Evolutionary conservation across 2,329 filamentous ascomycete genomes (phyloP).

Genomic region (Epichloe uncinata): DNA sequence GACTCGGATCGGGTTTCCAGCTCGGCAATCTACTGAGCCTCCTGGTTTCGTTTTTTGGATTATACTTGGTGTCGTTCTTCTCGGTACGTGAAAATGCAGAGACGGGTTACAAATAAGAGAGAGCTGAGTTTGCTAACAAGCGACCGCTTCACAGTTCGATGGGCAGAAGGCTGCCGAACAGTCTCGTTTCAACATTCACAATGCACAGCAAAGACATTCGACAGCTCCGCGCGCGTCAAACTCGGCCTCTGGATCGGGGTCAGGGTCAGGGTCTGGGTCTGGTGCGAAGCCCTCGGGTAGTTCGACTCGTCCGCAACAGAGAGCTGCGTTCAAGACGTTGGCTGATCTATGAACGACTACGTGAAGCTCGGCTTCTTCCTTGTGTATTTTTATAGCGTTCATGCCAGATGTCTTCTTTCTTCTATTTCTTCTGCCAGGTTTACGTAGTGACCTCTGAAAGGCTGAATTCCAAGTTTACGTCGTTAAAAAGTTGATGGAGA

Average conservation of each 20-base stretch:
- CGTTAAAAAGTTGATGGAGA: too few relatives aligned
- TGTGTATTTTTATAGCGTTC: not conserved
- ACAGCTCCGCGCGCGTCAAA: not conserved
- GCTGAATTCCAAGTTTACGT: not conserved
- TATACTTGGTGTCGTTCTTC: slow-evolving; percentile 50
- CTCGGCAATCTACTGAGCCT: slow-evolving; percentile 33
- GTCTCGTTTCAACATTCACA: slow-evolving; percentile 44
- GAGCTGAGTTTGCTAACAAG: slow-evolving; percentile 12
- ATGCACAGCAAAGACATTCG: slow-evolving; percentile 8
- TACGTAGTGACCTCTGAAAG: not conserved
- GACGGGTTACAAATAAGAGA: not conserved
- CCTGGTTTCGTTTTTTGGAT: slow-evolving; percentile 41
- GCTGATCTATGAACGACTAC: slow-evolving; percentile 29
- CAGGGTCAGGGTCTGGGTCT: slow-evolving; percentile 1
- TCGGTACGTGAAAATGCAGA: slow-evolving; percentile 30
- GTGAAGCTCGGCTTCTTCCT: not conserved
- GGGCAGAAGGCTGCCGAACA: slow-evolving; percentile 47
- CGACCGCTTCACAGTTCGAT: slow-evolving; percentile 34
- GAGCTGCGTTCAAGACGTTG: slow-evolving; percentile 35
- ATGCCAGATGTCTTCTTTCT: not conserved
- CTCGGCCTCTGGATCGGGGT: not conserved
- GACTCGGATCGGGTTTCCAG: slow-evolving; percentile 16
- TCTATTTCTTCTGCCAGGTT: not conserved
- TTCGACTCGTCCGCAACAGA: slow-evolving; percentile 16
- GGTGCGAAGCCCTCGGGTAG: slow-evolving; percentile 9